Evolutionary conservation across 2,329 filamentous ascomycete genomes (phyloP), one percentile per base, ranked within the genome.

Genomic region (Neopestalotiopsis sp.): DNA sequence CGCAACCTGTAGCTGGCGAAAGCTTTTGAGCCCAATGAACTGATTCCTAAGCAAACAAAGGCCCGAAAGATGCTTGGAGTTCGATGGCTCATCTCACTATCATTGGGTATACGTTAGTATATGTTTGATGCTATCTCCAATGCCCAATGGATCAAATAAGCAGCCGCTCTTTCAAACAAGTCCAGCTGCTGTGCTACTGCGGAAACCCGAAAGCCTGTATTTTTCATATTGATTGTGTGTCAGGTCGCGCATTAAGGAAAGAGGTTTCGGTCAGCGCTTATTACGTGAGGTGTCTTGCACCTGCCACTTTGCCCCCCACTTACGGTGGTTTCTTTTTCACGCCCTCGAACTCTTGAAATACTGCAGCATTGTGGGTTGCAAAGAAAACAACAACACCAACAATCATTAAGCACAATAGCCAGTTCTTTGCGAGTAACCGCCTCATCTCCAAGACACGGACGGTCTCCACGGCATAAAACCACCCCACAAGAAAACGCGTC

Each of bases 401-500:
- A 7, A 7, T 10, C 34, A 38, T 38, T 38, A 38, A 10, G 34
- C 34, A 38, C 34, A 38, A 38, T 49, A 4, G 17, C 42, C 42
- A 49, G 17, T 6, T 4, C 17, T 49, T 5, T 1, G 3, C 6
- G 14, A 49, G 17, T 17, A 13, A 14, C 1, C 3, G 5, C 17
- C 12, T 17, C 5, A 49, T 17, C 24, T 28, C 24, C 24, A 28
- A 49, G 42, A 2, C 10, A 17, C 13, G 5, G 5, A 49, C 42
- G 17, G 17, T n/a, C 24, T 28, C 5, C 5, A 49, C 2, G 42
- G 12, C 45, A 20, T 5, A 53, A 53, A 53, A 9, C 1, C 45
- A 53, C 45, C 45, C 6, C 45, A 17, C 45, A 53, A n/a, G 45
- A 14, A 53, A 17, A 72, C 69, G 74, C 24, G 24, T 13, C 59